Evolutionary conservation across 306 rosid species (phyloP).

Genomic region (Cajanus cajan): DNA sequence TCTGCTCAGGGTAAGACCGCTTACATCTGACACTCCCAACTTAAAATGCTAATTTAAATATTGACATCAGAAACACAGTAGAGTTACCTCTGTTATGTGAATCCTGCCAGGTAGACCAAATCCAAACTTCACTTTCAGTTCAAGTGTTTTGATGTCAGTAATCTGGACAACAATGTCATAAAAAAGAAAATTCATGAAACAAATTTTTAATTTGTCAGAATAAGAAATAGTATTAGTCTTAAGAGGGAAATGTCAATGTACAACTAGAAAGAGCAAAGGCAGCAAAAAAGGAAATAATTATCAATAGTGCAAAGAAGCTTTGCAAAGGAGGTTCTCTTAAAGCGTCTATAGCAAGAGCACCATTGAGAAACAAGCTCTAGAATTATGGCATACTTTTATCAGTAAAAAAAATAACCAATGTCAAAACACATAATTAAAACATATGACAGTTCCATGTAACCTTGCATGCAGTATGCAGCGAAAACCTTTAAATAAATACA

Average conservation of each 20-base stretch:
- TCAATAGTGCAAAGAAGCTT: neutral
- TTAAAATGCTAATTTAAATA: slow-evolving; percentile 6
- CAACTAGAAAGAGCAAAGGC: neutral
- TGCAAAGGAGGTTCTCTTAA: neutral
- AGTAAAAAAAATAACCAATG: neutral
- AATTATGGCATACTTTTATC: neutral
- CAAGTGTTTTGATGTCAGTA: slow-evolving; percentile 76
- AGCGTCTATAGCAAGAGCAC: neutral
- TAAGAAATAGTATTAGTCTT: neutral
- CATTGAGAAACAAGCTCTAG: neutral
- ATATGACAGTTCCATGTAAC: neutral
- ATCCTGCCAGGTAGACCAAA: slow-evolving; percentile 69
- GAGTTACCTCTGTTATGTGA: slow-evolving; percentile 81
- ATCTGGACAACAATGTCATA: slow-evolving; percentile 48
- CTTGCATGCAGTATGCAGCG: neutral
- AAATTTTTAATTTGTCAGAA: neutral
- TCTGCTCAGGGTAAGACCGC: neutral
- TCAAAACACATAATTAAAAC: neutral
- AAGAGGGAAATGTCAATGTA: neutral
- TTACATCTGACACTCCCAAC: neutral
- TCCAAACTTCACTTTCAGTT: slow-evolving; percentile 85
- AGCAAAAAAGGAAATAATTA: neutral
- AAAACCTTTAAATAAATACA: slow-evolving; percentile 13
- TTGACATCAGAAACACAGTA: neutral
- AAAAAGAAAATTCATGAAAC: slow-evolving; percentile 25